phyloP scores from a whole-genome alignment of 768 basidiomycete species.

The Kondoa malvinella region DNA sequence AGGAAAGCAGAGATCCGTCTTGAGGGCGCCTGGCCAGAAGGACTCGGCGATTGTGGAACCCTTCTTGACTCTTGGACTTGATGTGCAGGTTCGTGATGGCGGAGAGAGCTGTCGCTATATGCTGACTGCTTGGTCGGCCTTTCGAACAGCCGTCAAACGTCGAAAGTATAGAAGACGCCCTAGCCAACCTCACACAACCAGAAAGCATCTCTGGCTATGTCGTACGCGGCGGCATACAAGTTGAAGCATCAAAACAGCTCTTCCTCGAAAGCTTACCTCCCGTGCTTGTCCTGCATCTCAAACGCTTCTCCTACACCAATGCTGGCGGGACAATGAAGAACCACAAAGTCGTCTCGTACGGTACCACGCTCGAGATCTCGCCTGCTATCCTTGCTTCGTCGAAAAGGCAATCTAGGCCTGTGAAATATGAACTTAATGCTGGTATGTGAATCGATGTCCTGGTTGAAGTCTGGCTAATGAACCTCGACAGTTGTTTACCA shows the following conservation, averaged over 20 bases:
- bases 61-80: conserved; percentile 71
- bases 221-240: conserved; percentile 42
- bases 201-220: conserved; percentile 56
- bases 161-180: conserved; percentile 62
- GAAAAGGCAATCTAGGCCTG: conserved; percentile 33
- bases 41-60: conserved; percentile 82
- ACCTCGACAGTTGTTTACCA: conserved; percentile 67
- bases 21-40: conserved; percentile 57
- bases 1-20: conserved; percentile 70
- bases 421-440: conserved; percentile 35
- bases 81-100: conserved; percentile 55
- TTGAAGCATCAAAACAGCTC: conserved; percentile 56
- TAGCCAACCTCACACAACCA: conserved; percentile 57
- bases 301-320: conserved; percentile 64
- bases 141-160: conserved; percentile 49
- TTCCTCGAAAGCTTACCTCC: conserved; percentile 69
- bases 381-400: conserved; percentile 48
- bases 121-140: neutral
- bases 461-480: conserved; percentile 38
- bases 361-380: conserved; percentile 58
- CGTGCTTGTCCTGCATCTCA: conserved; percentile 71
- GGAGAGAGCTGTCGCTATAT: too few relatives aligned
- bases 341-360: conserved; percentile 61
- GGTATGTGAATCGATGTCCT: neutral
- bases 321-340: conserved; percentile 65